phyloP scores from a whole-genome alignment of 768 basidiomycete species.

The Megacollybia marginata region DNA sequence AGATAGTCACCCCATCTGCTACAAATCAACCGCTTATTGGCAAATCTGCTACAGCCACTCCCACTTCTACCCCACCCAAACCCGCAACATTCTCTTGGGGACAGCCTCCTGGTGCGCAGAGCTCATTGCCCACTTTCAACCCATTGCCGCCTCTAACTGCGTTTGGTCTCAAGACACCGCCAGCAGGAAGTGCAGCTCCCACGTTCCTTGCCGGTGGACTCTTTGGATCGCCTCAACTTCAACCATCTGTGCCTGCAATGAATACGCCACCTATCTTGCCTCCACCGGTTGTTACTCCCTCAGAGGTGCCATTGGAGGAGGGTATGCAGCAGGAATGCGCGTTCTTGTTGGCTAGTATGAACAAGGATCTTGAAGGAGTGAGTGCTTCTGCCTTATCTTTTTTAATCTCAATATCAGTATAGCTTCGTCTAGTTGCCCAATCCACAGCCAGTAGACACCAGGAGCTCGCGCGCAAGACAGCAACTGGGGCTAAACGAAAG shows the following conservation, averaged over 20 bases:
- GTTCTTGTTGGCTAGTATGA: slow-evolving; percentile 37
- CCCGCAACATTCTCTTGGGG: slow-evolving; percentile 4
- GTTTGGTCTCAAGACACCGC: too few relatives aligned
- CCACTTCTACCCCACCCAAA: slow-evolving; percentile 2
- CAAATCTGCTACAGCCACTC: slow-evolving; percentile 3
- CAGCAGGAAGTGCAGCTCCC: too few relatives aligned
- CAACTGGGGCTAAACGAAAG: slow-evolving; percentile 30
- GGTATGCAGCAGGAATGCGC: slow-evolving; percentile 66
- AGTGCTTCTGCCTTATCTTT: slow-evolving; percentile 17
- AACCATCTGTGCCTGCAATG: too few relatives aligned
- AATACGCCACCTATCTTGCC: too few relatives aligned
- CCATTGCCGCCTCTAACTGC: slow-evolving; percentile 7
- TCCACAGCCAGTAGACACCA: slow-evolving; percentile 26
- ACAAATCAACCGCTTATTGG: background rate
- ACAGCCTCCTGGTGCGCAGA: background rate
- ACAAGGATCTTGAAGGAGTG: slow-evolving; percentile 53
- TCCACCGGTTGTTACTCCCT: too few relatives aligned
- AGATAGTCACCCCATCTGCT: too few relatives aligned
- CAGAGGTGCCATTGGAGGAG: slow-evolving; percentile 30
- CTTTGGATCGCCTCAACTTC: too few relatives aligned
- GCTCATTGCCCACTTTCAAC: background rate
- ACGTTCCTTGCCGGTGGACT: too few relatives aligned
- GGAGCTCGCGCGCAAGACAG: slow-evolving; percentile 26
- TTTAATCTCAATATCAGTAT: background rate
- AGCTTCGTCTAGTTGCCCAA: slow-evolving; percentile 41